Evolutionary conservation across 73 alveolate species (phyloP).

Genomic region (Paramecium sexaurelia): DNA sequence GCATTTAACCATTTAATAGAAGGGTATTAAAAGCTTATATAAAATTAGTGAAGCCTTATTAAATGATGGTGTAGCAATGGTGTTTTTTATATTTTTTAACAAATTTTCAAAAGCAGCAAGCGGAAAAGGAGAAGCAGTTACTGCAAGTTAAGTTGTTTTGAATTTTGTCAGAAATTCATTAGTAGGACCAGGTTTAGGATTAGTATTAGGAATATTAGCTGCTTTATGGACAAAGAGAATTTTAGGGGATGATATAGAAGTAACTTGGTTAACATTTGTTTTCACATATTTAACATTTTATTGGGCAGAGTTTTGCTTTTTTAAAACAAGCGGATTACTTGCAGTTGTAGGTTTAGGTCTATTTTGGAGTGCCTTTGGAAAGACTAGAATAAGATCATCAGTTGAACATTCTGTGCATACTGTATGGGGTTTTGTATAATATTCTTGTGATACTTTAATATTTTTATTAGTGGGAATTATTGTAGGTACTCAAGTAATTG

Average conservation of each 20-base stretch:
- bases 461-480: constrained; percentile 73
- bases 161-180: constrained; percentile 69
- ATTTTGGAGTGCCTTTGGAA: constrained; percentile 68
- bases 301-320: constrained; percentile 66
- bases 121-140: constrained; percentile 70
- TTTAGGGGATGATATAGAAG: constrained; percentile 57
- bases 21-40: neutral
- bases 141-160: constrained; percentile 61
- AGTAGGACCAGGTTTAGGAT: constrained; percentile 75
- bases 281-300: constrained; percentile 70
- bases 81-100: constrained; percentile 66
- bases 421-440: constrained; percentile 70
- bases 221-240: constrained; percentile 73
- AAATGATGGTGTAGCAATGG: constrained; percentile 80
- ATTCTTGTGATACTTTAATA: constrained; percentile 69
- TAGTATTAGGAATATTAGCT: constrained; percentile 59
- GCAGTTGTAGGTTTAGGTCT: constrained; percentile 74
- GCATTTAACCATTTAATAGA: constrained; percentile 69
- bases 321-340: constrained; percentile 59
- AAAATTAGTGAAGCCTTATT: constrained; percentile 63
- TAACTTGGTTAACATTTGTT: constrained; percentile 41
- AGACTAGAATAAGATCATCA: constrained; percentile 65
- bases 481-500: constrained; percentile 66
- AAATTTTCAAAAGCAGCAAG: constrained; percentile 57
- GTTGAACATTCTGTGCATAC: constrained; percentile 70